These are phyloP conservation scores for Coemansia sp. DNA, from an alignment of 192 early-diverging fungal species.

Conservation along the genomic window DNA sequence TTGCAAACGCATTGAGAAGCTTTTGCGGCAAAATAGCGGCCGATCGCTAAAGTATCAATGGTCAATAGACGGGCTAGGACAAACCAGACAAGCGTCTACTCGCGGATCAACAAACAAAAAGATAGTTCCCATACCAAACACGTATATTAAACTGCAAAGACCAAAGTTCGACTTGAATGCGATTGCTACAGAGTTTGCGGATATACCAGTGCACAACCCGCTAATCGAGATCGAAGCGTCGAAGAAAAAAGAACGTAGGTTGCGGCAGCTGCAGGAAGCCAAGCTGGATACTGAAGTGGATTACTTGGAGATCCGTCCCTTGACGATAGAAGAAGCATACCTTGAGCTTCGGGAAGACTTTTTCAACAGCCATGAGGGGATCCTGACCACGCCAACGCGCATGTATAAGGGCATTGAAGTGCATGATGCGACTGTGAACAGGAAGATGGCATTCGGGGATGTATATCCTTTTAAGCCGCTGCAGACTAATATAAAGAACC, in stretches of 20 bases:
- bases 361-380: conserved; percentile 15
- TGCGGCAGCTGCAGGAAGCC: neutral
- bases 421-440: neutral
- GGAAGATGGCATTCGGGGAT: neutral
- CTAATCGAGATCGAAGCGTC: conserved; percentile 10
- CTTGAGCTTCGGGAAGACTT: conserved; percentile 10
- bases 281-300: neutral
- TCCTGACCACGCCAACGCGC: conserved; percentile 29
- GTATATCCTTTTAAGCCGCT: conserved; percentile 2
- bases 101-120: conserved; percentile 5
- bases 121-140: neutral
- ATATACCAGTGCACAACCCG: conserved; percentile 33
- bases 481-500: conserved; percentile 1
- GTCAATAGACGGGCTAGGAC: too few relatives aligned
- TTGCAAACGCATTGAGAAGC: too few relatives aligned
- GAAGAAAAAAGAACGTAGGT: neutral
- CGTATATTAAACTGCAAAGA: neutral
- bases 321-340: conserved; percentile 18
- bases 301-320: conserved; percentile 14
- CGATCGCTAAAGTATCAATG: too few relatives aligned
- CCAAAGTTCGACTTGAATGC: conserved; percentile 10
- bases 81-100: too few relatives aligned
- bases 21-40: too few relatives aligned
- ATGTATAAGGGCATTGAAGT: conserved; percentile 4
- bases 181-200: neutral